phyloP scores from a whole-genome alignment of 495 filamentous ascomycete genomes.

The Aspergillus bridgeri region DNA sequence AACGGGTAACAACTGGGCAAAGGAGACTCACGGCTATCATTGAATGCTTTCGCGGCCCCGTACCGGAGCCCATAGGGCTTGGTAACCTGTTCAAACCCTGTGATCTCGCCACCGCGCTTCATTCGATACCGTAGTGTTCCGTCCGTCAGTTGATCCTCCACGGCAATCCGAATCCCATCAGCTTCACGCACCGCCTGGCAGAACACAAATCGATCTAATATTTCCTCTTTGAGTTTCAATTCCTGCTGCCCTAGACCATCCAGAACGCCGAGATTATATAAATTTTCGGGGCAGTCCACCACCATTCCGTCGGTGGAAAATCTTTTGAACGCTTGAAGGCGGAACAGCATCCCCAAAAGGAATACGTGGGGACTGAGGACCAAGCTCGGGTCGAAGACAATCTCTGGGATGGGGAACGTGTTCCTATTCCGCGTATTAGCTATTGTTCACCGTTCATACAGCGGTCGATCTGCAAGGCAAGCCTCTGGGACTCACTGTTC shows the following conservation, averaged over 20 bases:
- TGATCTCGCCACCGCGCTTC: slow-evolving; percentile 27
- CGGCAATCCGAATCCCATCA: slow-evolving; percentile 26
- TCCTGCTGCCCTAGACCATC: slow-evolving; percentile 27
- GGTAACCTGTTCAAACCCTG: slow-evolving; percentile 24
- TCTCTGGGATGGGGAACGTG: slow-evolving; percentile 27
- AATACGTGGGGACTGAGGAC: slow-evolving; percentile 21
- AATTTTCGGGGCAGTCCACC: slow-evolving; percentile 24
- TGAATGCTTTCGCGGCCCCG: slow-evolving; percentile 32
- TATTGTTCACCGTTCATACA: not conserved
- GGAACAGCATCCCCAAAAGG: slow-evolving; percentile 31
- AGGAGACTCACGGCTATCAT: slow-evolving; percentile 28
- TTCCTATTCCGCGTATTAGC: slow-evolving; percentile 20
- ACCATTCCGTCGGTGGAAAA: slow-evolving; percentile 18
- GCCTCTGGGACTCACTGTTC: too few species aligned
- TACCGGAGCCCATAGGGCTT: slow-evolving; percentile 36
- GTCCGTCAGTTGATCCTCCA: slow-evolving; percentile 25
- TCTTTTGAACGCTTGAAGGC: slow-evolving; percentile 25
- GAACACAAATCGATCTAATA: slow-evolving; percentile 23
- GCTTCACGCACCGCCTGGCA: slow-evolving; percentile 9
- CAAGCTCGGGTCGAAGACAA: slow-evolving; percentile 30
- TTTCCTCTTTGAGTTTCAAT: slow-evolving; percentile 26
- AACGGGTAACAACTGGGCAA: slow-evolving; percentile 4
- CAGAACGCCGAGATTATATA: slow-evolving; percentile 29
- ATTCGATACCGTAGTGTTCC: slow-evolving; percentile 26
- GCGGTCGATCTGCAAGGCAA: too few species aligned